Evolutionary conservation across 2,329 filamentous ascomycete species (phyloP), one percentile per base, ranked within the genome.

Genomic region (Colletotrichum musae): DNA sequence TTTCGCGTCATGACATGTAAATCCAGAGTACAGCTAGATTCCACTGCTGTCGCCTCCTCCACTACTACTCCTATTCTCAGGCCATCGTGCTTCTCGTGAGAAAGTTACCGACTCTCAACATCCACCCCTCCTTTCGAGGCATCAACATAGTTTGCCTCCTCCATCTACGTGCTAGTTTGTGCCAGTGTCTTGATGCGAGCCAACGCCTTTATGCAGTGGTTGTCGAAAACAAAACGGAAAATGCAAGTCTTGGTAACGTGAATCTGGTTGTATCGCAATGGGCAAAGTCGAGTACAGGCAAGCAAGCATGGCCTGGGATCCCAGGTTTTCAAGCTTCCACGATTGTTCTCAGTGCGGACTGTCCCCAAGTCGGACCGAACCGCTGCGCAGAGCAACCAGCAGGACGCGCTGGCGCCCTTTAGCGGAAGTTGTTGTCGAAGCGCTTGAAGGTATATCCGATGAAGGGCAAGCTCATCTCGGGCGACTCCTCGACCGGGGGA

Each of bases 401-500:
- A 21, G 39, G 39, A 56, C 18, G 15, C n/a, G 43, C 5, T 21
- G 28, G 2, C 10, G 24, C 5, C n/a, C 26, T 62, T 63, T 47
- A 91, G 75, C 88, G 86, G 80, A 89, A 91, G 84, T 90, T 91
- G 82, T 90, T 90, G 80, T 92, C 89, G 75, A 99, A 99, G 71
- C 96, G 93, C 89, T 98, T 99, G 86, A 98, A 99, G 9, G 96
- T 97, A 82, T 97, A 97, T 43, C 94, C 94, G 75, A 97, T 96
- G 80, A 97, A 99, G 3, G 96, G 96, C 82, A 99, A 84, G 83
- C 93, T 97, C 90, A 98, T 95, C 83, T 97, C 95, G 4, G 95
- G 94, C 72, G 94, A 92, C 79, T 97, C 93, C 74, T 95, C 93
- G 10, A 87, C 85, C 72, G 81, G 80, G 64, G 68, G 70, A n/a